phyloP scores from a whole-genome alignment of 2,329 filamentous ascomycete species.

The Alternaria novae-zelandiae region DNA sequence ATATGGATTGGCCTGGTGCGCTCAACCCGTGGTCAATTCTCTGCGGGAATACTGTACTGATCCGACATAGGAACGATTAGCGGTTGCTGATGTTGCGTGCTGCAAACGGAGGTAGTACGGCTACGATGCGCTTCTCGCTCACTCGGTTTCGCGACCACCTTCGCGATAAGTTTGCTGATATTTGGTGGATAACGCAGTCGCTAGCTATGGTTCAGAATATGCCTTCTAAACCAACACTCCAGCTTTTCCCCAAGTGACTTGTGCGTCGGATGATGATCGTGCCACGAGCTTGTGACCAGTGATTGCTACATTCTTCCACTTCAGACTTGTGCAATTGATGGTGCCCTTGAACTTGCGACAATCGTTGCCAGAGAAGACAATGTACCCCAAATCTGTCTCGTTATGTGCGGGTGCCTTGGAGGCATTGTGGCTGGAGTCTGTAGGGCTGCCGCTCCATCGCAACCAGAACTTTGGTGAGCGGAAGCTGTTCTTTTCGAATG shows the following conservation, averaged over 20 bases:
- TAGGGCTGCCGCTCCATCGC: slow-evolving; percentile 24
- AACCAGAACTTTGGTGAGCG: slow-evolving; percentile 37
- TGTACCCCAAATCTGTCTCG: slow-evolving; percentile 26
- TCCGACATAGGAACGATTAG: not conserved
- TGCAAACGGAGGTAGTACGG: not conserved
- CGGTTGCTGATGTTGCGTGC: not conserved
- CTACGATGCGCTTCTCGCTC: not conserved
- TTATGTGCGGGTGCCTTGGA: not conserved
- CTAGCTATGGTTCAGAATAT: not conserved
- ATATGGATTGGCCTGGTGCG: slow-evolving; percentile 1
- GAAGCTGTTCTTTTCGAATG: slow-evolving; percentile 36
- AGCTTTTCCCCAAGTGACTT: slow-evolving; percentile 16
- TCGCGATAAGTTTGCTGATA: not conserved
- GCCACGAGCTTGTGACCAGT: slow-evolving; percentile 23
- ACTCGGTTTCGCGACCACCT: not conserved
- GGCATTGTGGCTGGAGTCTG: not conserved
- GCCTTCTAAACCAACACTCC: not conserved
- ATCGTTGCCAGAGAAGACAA: slow-evolving; percentile 28
- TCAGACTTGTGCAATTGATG: slow-evolving; percentile 22
- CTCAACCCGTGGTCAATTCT: not conserved
- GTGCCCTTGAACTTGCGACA: slow-evolving; percentile 35
- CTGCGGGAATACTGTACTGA: not conserved
- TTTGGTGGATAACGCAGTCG: not conserved
- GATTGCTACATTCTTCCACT: slow-evolving; percentile 29
- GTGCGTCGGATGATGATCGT: slow-evolving; percentile 23